Evolutionary conservation across 2,329 filamentous ascomycete species (phyloP).

Genomic region (Alternaria rosae): DNA sequence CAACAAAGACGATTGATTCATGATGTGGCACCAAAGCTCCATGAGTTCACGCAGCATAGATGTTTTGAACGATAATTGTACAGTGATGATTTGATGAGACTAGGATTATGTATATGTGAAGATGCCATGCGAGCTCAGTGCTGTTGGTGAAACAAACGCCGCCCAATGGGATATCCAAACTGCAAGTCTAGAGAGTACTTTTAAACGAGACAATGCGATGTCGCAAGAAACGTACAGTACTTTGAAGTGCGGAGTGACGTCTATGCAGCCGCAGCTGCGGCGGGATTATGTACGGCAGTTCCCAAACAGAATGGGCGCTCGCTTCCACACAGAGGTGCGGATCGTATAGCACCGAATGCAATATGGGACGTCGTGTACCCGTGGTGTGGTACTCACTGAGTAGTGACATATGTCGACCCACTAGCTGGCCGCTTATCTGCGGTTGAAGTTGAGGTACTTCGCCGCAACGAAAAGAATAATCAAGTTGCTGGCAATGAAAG

Average conservation of each 20-base stretch:
- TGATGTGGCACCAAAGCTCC: background rate
- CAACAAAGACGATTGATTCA: background rate
- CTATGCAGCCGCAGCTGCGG: background rate
- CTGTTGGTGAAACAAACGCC: conserved; percentile 18
- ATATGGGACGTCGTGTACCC: background rate
- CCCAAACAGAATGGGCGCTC: background rate
- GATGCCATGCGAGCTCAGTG: background rate
- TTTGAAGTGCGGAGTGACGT: background rate
- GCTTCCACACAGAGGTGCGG: background rate
- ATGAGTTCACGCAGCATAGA: background rate
- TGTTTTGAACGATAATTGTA: background rate
- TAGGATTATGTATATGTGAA: conserved; percentile 8
- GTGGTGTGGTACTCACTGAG: background rate
- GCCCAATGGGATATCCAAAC: conserved; percentile 20
- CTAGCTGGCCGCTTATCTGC: conserved; percentile 27
- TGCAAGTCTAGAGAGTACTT: conserved; percentile 6
- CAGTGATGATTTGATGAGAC: background rate
- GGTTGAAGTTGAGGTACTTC: conserved; percentile 58
- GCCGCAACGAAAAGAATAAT: conserved; percentile 67
- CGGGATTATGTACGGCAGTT: background rate
- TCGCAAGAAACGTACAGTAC: background rate
- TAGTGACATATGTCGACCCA: background rate
- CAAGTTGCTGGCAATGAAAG: conserved; percentile 80
- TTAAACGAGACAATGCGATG: background rate
- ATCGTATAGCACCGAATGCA: background rate